These are phyloP conservation scores for Emergomyces orientalis DNA, from an alignment of 2,329 filamentous ascomycete species.

Conservation along the genomic window DNA sequence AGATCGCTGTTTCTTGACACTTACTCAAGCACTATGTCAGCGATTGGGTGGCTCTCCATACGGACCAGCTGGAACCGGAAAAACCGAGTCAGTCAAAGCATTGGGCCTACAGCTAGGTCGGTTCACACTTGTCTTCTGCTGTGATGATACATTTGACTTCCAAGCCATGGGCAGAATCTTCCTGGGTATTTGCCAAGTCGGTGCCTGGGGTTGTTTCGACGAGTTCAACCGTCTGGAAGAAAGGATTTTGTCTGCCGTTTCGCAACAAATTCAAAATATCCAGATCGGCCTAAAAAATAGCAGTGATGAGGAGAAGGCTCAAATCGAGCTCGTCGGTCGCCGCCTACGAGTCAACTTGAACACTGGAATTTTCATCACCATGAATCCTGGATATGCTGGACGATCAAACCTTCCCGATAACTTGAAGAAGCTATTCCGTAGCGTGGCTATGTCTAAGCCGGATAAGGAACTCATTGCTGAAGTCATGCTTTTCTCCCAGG, in stretches of 20 bases:
- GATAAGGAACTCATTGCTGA: constrained; percentile 99
- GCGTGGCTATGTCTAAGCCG: constrained; percentile 98
- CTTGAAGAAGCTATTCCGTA: constrained; percentile 98
- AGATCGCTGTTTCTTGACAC: constrained; percentile 94
- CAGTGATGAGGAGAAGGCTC: constrained; percentile 67
- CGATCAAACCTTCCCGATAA: constrained; percentile 98
- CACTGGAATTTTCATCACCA: constrained; percentile 98
- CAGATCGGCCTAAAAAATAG: constrained; percentile 88
- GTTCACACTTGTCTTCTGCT: constrained; percentile 98
- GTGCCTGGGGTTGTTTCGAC: constrained; percentile 99
- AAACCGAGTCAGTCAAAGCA: constrained; percentile 98
- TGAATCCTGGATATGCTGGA: constrained; percentile 98
- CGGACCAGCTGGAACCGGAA: constrained; percentile 93
- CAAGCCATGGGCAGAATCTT: constrained; percentile 99
- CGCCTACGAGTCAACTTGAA: constrained; percentile 83
- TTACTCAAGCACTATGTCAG: constrained; percentile 92
- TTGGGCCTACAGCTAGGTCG: constrained; percentile 91
- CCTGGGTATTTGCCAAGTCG: constrained; percentile 96
- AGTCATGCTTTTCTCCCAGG: constrained; percentile 99
- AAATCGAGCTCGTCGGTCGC: constrained; percentile 90
- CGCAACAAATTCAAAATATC: constrained; percentile 98
- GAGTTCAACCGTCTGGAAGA: constrained; percentile 99
- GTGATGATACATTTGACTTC: constrained; percentile 99
- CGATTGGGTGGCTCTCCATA: constrained; percentile 94
- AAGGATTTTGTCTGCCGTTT: constrained; percentile 92